Conservation (phyloP, 176 grass and related monocot species). For the Juncus effusus region DNA sequence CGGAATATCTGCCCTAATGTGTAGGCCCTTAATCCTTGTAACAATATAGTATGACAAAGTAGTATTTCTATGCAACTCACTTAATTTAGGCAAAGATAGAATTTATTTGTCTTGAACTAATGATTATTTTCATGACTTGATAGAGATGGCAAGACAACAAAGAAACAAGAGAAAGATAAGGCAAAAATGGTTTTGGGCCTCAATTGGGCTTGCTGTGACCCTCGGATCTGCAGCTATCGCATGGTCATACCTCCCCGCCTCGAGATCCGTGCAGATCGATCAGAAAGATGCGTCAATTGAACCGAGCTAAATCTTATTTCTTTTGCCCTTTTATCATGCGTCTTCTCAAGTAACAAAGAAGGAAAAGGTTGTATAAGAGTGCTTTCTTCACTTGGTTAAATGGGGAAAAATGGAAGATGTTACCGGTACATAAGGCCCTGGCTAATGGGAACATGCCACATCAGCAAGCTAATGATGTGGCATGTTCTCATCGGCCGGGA, state of each 20-base stretch:
- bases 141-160: conserved; percentile 83
- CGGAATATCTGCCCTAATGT: no score
- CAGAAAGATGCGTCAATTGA: conserved; percentile 13
- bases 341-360: conserved; percentile 14
- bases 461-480: conserved; percentile 26
- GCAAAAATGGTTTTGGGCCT: conserved; percentile 97
- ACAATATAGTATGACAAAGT: no score
- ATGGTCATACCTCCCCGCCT: conserved; percentile 67
- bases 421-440: no score
- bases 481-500: conserved; percentile 27
- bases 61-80: no score
- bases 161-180: conserved; percentile 55
- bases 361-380: conserved; percentile 35
- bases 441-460: no score
- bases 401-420: no score
- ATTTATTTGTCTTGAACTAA: no score
- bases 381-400: conserved; percentile 10
- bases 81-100: no score
- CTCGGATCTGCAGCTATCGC: conserved; percentile 59
- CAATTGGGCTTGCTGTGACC: conserved; percentile 68
- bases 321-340: background rate
- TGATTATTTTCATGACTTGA: background rate
- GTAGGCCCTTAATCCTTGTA: no score
- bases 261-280: conserved; percentile 24
- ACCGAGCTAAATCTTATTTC: conserved; percentile 19